Evolutionary conservation across 495 filamentous ascomycete genomes (phyloP), one percentile per base, ranked within the genome.

Genomic region (Elaphomyces granulatus): DNA sequence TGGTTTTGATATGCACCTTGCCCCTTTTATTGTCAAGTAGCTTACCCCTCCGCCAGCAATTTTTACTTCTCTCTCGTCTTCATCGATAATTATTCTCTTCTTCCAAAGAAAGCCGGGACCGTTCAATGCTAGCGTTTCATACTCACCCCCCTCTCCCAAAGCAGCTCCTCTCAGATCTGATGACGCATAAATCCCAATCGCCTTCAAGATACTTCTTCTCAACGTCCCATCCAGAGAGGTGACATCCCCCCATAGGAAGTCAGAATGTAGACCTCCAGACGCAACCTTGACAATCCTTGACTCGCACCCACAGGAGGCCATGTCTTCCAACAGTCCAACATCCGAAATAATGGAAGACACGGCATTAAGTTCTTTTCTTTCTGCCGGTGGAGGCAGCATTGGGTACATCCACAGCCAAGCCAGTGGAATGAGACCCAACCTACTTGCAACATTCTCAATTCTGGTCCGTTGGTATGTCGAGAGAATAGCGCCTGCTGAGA

Each of bases 381-480:
- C 52, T 2, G 15, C 51, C 4, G 63, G 50, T 8, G 60, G 49
- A 0, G 81, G 78, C 0, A 94, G 70, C n/a, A 66, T 60, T 1
- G 84, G 80, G 57, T 80, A 94, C 60, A 87, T 79, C 90, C 90
- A 99, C 33, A 99, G 64, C 58, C 77, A 95, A 1, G 83, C 75
- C 17, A 99, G 64, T 2, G 90, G 85, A 0, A 71, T 68, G 2
- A 99, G 67, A 8, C 79, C 79, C 1, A 99, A 62, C 6, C 90
- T 67, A 0, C 70, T 45, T 2, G 85, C 85, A 8, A 96, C 81
- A 32, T 81, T 86, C 63, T 99, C 90, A 17, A 96, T 78, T 8
- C 90, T 68, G 0, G 88, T 96, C 37, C 90, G 80, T 60, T 99
- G 90, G 57, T 99, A 99, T 1, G 84, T 90, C 1, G 80, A 87